Percentiles rank a stretch among this genome's conserved stretches.
Evolutionary conservation across 495 filamentous ascomycete genomes (phyloP).

Genomic region (Parathielavia appendiculata): DNA sequence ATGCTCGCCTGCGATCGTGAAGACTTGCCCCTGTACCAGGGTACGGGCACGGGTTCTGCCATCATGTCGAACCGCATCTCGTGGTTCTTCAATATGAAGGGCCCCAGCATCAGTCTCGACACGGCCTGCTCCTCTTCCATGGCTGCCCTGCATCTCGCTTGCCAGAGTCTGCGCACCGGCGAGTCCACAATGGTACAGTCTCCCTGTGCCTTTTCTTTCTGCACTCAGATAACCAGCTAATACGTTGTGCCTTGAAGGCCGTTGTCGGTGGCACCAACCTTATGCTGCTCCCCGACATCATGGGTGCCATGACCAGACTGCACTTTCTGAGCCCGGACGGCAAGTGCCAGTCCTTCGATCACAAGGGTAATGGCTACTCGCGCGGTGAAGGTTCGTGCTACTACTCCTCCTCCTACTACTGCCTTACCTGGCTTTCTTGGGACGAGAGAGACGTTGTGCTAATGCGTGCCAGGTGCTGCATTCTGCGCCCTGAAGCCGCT

Average conservation of each 20-base stretch:
- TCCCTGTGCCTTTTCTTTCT: constrained; percentile 26
- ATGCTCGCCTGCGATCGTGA: not conserved
- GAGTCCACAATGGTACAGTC: constrained; percentile 14
- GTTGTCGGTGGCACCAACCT: constrained; percentile 51
- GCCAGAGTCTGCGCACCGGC: constrained; percentile 42
- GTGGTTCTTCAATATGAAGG: constrained; percentile 43
- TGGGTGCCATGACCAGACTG: constrained; percentile 24
- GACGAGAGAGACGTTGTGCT: too few species aligned
- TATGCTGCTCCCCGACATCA: constrained; percentile 39
- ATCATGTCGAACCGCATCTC: constrained; percentile 49
- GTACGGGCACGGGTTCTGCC: constrained; percentile 30
- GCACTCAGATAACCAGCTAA: constrained; percentile 5
- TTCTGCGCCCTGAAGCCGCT: constrained; percentile 50
- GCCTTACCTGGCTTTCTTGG: too few species aligned
- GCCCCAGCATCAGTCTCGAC: constrained; percentile 40
- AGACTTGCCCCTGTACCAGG: constrained; percentile 37
- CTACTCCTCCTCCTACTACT: too few species aligned
- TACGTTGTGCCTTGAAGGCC: constrained; percentile 25
- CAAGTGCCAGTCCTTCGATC: constrained; percentile 33
- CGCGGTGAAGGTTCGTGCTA: too few species aligned
- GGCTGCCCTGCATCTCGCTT: constrained; percentile 48
- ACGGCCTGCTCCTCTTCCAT: constrained; percentile 54
- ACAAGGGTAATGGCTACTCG: too few species aligned
- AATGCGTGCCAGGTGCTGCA: too few species aligned
- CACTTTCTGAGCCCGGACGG: constrained; percentile 37